Base-by-base conservation (phyloP, 2,329 filamentous ascomycete species). In the Orbilia javanica region DNA sequence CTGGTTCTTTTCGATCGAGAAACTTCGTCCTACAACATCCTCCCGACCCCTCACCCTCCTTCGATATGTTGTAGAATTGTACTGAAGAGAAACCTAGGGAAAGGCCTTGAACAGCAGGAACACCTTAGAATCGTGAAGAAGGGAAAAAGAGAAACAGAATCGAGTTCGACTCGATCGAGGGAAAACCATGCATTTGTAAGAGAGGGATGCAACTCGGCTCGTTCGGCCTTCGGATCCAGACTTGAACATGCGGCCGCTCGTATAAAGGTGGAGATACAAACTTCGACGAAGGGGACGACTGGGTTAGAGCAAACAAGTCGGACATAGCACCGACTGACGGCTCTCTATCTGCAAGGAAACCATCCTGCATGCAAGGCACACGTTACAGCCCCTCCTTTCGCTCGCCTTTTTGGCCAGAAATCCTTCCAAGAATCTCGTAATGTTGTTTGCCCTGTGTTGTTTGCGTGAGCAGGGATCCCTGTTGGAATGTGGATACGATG, bases 301-400 rank as follows among this genome's bases (percentile, higher is more conserved):
- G 34, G 31, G 6, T 44, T 44, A 74, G 62, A 74, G 70, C 70
- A 74, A 74, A 74, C 70, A 74, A n/a, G 42, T 53, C 39, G 36
- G 18, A 53, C 62, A 46, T 68, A 62, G 63, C 39, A 64, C 44
- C 48, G 68, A 65, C 27, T 62, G 70, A 63, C 48, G 57, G 53
- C 44, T 53, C 27, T 42, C 27, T 29, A 53, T 48, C 52, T 29
- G 57, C 22, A 63, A 44, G 13, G 22, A 53, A 25, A 62, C 50
- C 57, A 66, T 66, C 39, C 50, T 73, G 69, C 42, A 64, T 46
- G 60, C 52, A 73, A 66, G 69, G 70, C 29, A 74, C 69, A 44
- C 22, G 22, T 57, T 34, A 31, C 53, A 11, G 50, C 66, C 66
- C 52, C 53, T 68, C 52, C 31, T 25, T 34, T 53, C 42, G 4